Evolutionary conservation across 768 basidiomycete species (phyloP).

Genomic region (Podaxis carcinomalis): DNA sequence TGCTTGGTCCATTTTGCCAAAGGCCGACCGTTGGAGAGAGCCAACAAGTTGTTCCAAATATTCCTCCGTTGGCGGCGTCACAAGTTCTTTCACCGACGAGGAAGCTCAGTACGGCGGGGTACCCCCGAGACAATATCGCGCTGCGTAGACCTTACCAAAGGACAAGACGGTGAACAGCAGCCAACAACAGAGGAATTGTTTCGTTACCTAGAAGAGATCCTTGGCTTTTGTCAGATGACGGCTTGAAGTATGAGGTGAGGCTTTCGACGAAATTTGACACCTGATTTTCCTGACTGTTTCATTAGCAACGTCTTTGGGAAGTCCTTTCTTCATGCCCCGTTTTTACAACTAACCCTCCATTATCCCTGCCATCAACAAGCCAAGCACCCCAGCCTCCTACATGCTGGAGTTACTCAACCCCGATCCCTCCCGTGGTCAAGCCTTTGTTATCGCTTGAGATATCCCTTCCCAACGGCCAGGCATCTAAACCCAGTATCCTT

Average conservation of each 20-base stretch:
- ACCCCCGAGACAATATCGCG: conserved; percentile 55
- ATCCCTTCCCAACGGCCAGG: conserved; percentile 28
- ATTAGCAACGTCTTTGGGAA: conserved; percentile 54
- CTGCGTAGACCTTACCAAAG: conserved; percentile 47
- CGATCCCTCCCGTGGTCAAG: conserved; percentile 28
- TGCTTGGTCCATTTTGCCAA: conserved; percentile 54
- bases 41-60: conserved; percentile 36
- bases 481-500: conserved; percentile 32
- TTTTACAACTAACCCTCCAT: conserved; percentile 35
- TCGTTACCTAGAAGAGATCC: conserved; percentile 47
- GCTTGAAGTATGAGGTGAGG: conserved; percentile 50
- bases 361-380: conserved; percentile 17
- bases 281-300: not conserved
- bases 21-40: conserved; percentile 47
- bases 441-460: conserved; percentile 32
- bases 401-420: conserved; percentile 38
- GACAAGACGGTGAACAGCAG: conserved; percentile 28
- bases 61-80: conserved; percentile 38
- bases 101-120: conserved; percentile 28
- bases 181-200: conserved; percentile 61
- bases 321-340: conserved; percentile 48
- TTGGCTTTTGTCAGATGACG: conserved; percentile 53
- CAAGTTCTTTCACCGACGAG: conserved; percentile 27
- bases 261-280: not conserved
- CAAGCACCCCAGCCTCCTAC: conserved; percentile 15